phyloP scores from a whole-genome alignment of 1,139 yeast species.

The Protomyces lactucae-debilis region DNA sequence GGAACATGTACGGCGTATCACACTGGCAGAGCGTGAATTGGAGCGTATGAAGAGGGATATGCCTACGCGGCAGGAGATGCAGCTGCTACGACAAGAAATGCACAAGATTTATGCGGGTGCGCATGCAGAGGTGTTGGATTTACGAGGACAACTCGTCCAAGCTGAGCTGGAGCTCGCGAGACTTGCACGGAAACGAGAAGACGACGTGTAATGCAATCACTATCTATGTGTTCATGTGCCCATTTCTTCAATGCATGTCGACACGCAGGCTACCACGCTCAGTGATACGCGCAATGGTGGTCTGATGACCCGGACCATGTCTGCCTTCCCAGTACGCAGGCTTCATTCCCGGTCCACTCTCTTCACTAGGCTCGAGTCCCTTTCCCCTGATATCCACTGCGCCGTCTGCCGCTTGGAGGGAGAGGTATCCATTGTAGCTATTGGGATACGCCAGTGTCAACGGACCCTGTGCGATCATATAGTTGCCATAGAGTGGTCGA shows the following conservation, averaged over 20 bases:
- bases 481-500: constrained; percentile 12
- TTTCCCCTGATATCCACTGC: background rate
- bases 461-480: background rate
- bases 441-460: constrained; percentile 3
- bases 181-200: background rate
- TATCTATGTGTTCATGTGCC: background rate
- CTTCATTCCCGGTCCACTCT: background rate
- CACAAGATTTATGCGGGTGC: constrained; percentile 26
- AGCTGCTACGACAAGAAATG: constrained; percentile 24
- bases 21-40: constrained; percentile 24
- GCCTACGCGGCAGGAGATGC: constrained; percentile 21
- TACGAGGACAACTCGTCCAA: constrained; percentile 21
- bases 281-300: background rate
- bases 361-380: background rate
- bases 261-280: background rate
- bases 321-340: background rate
- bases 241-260: background rate
- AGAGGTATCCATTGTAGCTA: constrained; percentile 4
- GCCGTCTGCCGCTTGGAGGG: background rate
- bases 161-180: constrained; percentile 20
- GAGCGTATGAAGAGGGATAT: constrained; percentile 12
- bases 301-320: background rate
- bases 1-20: constrained; percentile 22
- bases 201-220: background rate
- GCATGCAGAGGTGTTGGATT: constrained; percentile 23